A percentile compares a stretch with the other conserved stretches of the same genome.
These are phyloP conservation scores for Tolypocladium capitatum DNA, from an alignment of 2,329 filamentous ascomycete species.

Conservation along the genomic window DNA sequence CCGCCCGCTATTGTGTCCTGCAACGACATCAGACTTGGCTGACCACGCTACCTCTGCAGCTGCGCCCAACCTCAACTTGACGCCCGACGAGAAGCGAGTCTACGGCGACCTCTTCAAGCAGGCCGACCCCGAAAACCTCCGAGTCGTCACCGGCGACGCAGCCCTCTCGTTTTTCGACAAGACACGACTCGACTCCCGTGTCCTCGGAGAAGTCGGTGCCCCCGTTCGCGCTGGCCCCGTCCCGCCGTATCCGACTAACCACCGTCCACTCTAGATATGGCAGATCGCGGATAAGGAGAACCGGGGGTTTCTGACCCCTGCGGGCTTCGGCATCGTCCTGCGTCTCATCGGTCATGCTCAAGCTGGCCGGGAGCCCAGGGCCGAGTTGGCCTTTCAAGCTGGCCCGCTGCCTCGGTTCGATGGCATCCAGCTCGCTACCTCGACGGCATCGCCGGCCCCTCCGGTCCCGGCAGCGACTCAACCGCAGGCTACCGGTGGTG, in stretches of 20 bases:
- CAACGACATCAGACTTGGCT: constrained; percentile 1
- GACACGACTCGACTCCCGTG: constrained; percentile 72
- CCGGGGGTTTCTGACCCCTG: constrained; percentile 79
- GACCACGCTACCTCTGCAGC: constrained; percentile 20
- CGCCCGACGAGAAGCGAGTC: constrained; percentile 80
- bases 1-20: background rate
- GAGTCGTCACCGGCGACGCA: constrained; percentile 89
- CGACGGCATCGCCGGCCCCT: constrained; percentile 28
- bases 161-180: constrained; percentile 98
- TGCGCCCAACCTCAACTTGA: constrained; percentile 67
- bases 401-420: constrained; percentile 91
- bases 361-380: constrained; percentile 66
- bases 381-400: constrained; percentile 70
- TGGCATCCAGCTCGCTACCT: constrained; percentile 37
- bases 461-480: constrained; percentile 31
- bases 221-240: background rate
- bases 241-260: constrained; percentile 3
- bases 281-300: constrained; percentile 97
- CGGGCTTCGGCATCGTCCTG: constrained; percentile 85
- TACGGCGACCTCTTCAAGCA: constrained; percentile 89
- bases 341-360: constrained; percentile 94
- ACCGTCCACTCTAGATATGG: constrained; percentile 60
- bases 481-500: constrained; percentile 48
- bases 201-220: constrained; percentile 67
- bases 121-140: constrained; percentile 81